A percentile compares a stretch with the other conserved stretches of the same genome.
These are phyloP conservation scores for Picochlorum sp. DNA, from an alignment of 139 green algal species.

Conservation along the genomic window DNA sequence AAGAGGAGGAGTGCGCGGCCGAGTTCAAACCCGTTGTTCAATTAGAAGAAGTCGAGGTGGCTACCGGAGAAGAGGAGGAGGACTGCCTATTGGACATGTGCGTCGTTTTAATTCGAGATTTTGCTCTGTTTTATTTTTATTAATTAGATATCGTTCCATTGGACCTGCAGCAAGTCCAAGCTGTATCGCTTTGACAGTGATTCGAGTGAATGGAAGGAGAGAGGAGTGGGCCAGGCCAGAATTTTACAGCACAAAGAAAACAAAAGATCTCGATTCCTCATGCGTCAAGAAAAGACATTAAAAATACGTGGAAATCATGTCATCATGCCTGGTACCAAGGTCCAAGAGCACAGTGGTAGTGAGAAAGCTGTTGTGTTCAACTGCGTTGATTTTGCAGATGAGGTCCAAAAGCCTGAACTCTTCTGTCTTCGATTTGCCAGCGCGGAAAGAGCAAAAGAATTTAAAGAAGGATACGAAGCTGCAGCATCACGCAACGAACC, in stretches of 20 bases:
- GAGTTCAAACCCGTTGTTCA: conserved; percentile 92
- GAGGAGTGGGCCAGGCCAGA: conserved; percentile 78
- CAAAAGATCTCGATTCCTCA: conserved; percentile 84
- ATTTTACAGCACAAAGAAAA: conserved; percentile 91
- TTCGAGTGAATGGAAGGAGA: conserved; percentile 94
- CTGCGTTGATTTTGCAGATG: conserved; percentile 90
- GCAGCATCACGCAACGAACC: conserved; percentile 46
- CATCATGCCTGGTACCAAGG: conserved; percentile 82
- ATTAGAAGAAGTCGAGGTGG: conserved; percentile 88
- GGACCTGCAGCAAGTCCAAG: conserved; percentile 85
- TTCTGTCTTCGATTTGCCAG: conserved; percentile 90
- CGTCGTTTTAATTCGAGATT: conserved; percentile 22
- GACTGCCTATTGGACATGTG: conserved; percentile 74
- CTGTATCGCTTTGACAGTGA: conserved; percentile 93
- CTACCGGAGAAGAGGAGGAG: conserved; percentile 92
- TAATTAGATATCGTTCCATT: background rate
- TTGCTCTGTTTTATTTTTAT: conserved; percentile 3
- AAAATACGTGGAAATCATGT: conserved; percentile 97
- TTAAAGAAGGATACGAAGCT: conserved; percentile 68
- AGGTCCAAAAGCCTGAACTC: conserved; percentile 68
- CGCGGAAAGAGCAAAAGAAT: conserved; percentile 54
- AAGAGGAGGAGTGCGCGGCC: conserved; percentile 83
- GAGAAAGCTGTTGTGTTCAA: conserved; percentile 96
- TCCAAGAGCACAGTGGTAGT: conserved; percentile 86
- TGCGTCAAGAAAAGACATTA: conserved; percentile 95